A percentile compares a stretch with the other conserved stretches of the same genome.
phyloP scores from a whole-genome alignment of 2,329 filamentous ascomycete genomes.

The Tricladium varicosporioides region DNA sequence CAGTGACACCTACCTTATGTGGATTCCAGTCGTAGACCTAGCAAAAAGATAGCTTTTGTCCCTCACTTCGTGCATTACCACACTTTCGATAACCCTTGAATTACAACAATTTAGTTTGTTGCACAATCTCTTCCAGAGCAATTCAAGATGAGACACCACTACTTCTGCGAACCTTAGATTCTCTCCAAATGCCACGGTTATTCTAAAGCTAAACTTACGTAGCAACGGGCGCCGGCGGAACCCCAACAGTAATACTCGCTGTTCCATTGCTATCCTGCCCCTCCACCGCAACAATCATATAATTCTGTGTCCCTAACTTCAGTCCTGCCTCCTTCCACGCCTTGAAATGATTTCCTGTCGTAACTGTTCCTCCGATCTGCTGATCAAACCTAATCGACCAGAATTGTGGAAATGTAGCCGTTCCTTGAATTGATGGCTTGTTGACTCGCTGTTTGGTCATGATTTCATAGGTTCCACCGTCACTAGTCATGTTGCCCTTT shows the following conservation, averaged over 20 bases:
- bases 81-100: too few relatives aligned
- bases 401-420: conserved; percentile 50
- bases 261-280: conserved; percentile 50
- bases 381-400: conserved; percentile 50
- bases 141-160: too few relatives aligned
- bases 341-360: conserved; percentile 49
- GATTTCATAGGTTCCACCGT: conserved; percentile 50
- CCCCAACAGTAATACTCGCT: conserved; percentile 41
- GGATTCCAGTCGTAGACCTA: too few relatives aligned
- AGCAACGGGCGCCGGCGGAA: neutral
- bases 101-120: too few relatives aligned
- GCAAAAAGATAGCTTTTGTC: too few relatives aligned
- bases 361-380: conserved; percentile 49
- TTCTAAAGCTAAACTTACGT: neutral
- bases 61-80: too few relatives aligned
- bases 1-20: too few relatives aligned
- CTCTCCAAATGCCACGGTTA: too few relatives aligned
- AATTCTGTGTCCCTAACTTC: conserved; percentile 45
- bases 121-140: too few relatives aligned
- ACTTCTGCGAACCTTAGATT: too few relatives aligned
- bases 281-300: conserved; percentile 55
- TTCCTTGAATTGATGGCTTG: conserved; percentile 46
- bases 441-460: conserved; percentile 39
- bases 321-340: conserved; percentile 50
- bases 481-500: conserved; percentile 49